Percentiles rank a stretch among this genome's conserved stretches.
These are phyloP conservation scores for Pleurotus sapidus DNA, from an alignment of 768 basidiomycete genomes.

Conservation along the genomic window DNA sequence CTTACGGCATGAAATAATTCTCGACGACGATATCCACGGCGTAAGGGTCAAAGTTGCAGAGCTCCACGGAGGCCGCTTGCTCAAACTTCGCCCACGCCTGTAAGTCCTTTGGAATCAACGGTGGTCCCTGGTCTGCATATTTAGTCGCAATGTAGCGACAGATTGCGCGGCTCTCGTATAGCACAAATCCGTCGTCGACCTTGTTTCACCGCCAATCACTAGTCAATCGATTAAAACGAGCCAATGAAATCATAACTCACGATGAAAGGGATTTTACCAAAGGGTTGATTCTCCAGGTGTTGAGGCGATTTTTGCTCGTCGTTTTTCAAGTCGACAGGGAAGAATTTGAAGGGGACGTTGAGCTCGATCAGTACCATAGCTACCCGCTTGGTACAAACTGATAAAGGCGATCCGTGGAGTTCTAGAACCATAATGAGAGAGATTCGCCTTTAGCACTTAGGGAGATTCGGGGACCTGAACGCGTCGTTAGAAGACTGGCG, in stretches of 20 bases:
- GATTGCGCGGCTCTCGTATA: conserved; percentile 67
- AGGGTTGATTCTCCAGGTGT: conserved; percentile 53
- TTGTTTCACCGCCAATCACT: conserved; percentile 11
- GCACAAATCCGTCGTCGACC: conserved; percentile 60
- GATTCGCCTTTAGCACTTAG: too few relatives aligned
- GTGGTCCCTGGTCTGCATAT: conserved; percentile 46
- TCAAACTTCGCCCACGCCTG: conserved; percentile 44
- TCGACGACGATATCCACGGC: conserved; percentile 42
- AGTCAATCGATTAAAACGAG: not conserved
- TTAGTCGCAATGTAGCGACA: conserved; percentile 56
- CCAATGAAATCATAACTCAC: conserved; percentile 20
- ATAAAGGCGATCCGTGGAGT: conserved; percentile 31
- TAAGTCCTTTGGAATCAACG: conserved; percentile 42
- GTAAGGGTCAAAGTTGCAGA: conserved; percentile 47
- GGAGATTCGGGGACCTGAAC: too few relatives aligned
- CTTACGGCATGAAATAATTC: conserved; percentile 49
- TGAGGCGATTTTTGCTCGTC: conserved; percentile 43
- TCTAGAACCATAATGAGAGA: conserved; percentile 37
- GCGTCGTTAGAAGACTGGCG: too few relatives aligned
- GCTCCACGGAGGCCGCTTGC: conserved; percentile 51
- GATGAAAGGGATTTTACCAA: conserved; percentile 60
- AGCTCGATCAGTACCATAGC: conserved; percentile 52
- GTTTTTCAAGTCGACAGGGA: conserved; percentile 38
- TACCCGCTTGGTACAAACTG: conserved; percentile 52
- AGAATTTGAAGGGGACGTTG: conserved; percentile 50